Evolutionary conservation across 257 asterid genomes (phyloP).

Genomic region (Petunia secreta): DNA sequence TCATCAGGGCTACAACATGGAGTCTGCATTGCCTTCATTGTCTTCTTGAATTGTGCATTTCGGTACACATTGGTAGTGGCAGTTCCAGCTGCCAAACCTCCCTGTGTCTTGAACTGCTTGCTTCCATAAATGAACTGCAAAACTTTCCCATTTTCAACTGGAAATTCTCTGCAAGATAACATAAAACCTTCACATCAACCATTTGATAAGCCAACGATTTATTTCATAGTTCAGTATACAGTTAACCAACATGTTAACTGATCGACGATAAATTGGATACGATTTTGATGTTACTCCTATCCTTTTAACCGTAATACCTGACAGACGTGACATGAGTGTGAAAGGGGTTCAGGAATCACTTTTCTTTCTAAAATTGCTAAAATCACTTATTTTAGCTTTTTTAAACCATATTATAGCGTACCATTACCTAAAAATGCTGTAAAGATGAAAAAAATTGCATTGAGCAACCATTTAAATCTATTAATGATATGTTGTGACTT

Average conservation of each 20-base stretch:
- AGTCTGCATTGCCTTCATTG: conserved; percentile 83
- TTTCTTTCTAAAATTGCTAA: background rate
- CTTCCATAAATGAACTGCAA: conserved; percentile 88
- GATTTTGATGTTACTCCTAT: background rate
- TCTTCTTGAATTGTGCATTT: conserved; percentile 65
- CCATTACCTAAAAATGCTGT: background rate
- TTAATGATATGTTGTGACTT: background rate
- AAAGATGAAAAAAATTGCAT: background rate
- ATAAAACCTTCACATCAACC: background rate
- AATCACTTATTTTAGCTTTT: background rate
- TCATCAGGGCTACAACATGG: conserved; percentile 94
- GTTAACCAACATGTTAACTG: background rate
- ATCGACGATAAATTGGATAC: background rate
- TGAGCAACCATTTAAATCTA: background rate
- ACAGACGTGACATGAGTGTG: background rate
- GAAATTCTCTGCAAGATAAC: conserved; percentile 62
- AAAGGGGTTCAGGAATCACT: background rate
- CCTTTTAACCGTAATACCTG: background rate
- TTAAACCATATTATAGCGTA: background rate
- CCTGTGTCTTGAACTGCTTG: conserved; percentile 88
- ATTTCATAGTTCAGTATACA: background rate
- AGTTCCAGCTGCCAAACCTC: conserved; percentile 92
- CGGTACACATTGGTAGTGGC: conserved; percentile 92
- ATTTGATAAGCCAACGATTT: background rate
- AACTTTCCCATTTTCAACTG: conserved; percentile 71